Evolutionary conservation across 345 rosid species (phyloP).

Genomic region (Capsella bursapastoris): DNA sequence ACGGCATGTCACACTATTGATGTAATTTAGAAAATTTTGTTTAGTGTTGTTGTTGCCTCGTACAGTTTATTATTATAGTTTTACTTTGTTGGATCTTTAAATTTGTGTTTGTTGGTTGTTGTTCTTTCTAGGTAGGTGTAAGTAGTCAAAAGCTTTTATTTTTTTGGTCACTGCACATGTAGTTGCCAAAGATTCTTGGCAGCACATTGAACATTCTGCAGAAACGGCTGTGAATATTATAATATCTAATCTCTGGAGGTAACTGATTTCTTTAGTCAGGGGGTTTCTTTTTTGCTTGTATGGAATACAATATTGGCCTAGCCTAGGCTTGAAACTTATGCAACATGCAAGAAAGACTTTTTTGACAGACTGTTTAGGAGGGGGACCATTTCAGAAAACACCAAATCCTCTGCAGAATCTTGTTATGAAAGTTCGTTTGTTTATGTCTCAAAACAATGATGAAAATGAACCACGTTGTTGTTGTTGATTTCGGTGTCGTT

Average conservation of each 20-base stretch:
- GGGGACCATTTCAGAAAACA: conserved; percentile 56
- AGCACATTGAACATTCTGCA: conserved; percentile 50
- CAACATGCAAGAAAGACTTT: conserved; percentile 37
- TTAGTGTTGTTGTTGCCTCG: not conserved
- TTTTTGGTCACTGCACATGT: conserved; percentile 44
- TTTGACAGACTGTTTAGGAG: conserved; percentile 56
- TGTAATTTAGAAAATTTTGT: not conserved
- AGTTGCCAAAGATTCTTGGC: conserved; percentile 45
- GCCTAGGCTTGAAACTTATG: conserved; percentile 13
- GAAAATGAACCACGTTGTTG: conserved; percentile 26
- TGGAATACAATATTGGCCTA: conserved; percentile 1
- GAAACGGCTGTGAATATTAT: conserved; percentile 38
- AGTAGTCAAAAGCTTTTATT: conserved; percentile 37
- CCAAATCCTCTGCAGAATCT: conserved; percentile 44
- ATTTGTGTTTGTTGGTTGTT: conserved; percentile 25
- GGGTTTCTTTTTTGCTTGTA: conserved; percentile 5
- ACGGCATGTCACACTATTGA: conserved; percentile 20
- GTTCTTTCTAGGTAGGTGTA: conserved; percentile 26
- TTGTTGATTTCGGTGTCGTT: conserved; percentile 37
- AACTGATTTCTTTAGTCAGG: not conserved
- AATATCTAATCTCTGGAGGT: conserved; percentile 9
- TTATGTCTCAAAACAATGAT: conserved; percentile 44
- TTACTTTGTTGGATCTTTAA: conserved; percentile 31
- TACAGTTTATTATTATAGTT: not conserved
- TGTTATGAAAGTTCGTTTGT: conserved; percentile 38